Percentiles rank a stretch among this genome's conserved stretches.
Evolutionary conservation across 768 basidiomycete species (phyloP).

Genomic region (Coprinopsis strossmayeri): DNA sequence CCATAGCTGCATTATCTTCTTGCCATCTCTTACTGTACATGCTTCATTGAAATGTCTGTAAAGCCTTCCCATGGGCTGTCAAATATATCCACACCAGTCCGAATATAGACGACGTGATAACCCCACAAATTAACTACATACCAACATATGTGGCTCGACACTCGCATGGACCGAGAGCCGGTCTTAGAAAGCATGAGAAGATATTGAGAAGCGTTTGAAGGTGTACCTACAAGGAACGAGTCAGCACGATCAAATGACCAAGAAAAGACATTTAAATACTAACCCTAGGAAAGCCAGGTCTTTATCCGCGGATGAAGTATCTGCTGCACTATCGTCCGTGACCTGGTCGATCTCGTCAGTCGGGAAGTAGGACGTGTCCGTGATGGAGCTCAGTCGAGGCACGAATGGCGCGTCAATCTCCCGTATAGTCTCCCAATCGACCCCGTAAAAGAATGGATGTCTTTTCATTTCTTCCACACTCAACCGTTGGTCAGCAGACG

Average conservation of each 20-base stretch:
- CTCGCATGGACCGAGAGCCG: no score
- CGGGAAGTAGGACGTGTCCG: constrained; percentile 98
- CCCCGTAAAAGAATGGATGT: constrained; percentile 93
- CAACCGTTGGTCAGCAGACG: constrained; percentile 72
- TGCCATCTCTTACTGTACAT: neutral
- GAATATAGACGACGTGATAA: no score
- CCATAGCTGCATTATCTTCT: constrained; percentile 1
- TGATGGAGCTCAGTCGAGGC: constrained; percentile 88
- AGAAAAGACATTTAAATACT: constrained; percentile 5
- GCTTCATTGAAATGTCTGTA: no score
- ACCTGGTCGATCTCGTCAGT: constrained; percentile 88
- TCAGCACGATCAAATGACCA: neutral
- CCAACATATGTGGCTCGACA: no score
- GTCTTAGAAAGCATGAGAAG: constrained; percentile 31
- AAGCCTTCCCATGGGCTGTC: no score
- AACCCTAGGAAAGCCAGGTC: constrained; percentile 68
- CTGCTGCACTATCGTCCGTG: constrained; percentile 36
- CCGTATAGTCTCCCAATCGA: constrained; percentile 86
- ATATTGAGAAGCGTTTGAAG: constrained; percentile 70
- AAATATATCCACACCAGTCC: no score
- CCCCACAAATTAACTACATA: no score
- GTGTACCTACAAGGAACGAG: constrained; percentile 49
- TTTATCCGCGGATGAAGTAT: constrained; percentile 38
- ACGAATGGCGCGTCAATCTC: constrained; percentile 93
- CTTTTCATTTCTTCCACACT: constrained; percentile 82